Conservation (phyloP, 148 eudicot species). For the Rheum nobile region DNA sequence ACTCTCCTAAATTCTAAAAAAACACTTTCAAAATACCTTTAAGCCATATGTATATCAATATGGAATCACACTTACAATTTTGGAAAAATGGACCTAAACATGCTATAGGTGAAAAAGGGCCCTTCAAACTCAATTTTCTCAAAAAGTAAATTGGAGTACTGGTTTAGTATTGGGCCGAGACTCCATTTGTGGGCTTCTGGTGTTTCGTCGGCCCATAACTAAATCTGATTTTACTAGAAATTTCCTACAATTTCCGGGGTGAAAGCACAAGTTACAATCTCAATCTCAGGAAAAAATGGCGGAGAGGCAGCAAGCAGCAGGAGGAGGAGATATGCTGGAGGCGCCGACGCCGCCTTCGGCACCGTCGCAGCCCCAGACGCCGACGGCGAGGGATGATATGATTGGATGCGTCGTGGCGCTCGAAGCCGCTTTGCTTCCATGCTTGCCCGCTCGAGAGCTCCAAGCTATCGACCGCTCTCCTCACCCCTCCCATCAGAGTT, state of each 20-base stretch:
- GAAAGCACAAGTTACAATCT: neutral
- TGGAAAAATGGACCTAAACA: no score
- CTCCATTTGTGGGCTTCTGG: neutral
- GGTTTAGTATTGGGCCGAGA: no score
- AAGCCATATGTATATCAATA: no score
- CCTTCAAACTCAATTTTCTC: no score
- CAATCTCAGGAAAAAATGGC: neutral
- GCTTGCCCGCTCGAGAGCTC: slow-evolving; percentile 95
- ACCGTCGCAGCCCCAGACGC: slow-evolving; percentile 21
- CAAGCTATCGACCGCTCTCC: slow-evolving; percentile 95
- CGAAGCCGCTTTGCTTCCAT: slow-evolving; percentile 91
- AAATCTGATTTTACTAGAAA: neutral
- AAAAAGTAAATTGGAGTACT: no score
- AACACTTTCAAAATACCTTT: no score
- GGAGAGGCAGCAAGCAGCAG: slow-evolving; percentile 5
- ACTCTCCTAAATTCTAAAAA: no score
- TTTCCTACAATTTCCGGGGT: neutral
- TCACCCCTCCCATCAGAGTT: slow-evolving; percentile 86
- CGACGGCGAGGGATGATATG: slow-evolving; percentile 51
- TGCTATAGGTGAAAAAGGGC: no score
- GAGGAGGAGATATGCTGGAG: neutral
- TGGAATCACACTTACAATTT: no score
- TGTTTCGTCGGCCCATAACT: neutral
- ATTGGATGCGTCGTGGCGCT: slow-evolving; percentile 59
- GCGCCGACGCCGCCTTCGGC: slow-evolving; percentile 2